A percentile compares a stretch with the other conserved stretches of the same genome.
Conservation (phyloP, 1,284 basidiomycete genomes). For the Takashimella koratensis region DNA sequence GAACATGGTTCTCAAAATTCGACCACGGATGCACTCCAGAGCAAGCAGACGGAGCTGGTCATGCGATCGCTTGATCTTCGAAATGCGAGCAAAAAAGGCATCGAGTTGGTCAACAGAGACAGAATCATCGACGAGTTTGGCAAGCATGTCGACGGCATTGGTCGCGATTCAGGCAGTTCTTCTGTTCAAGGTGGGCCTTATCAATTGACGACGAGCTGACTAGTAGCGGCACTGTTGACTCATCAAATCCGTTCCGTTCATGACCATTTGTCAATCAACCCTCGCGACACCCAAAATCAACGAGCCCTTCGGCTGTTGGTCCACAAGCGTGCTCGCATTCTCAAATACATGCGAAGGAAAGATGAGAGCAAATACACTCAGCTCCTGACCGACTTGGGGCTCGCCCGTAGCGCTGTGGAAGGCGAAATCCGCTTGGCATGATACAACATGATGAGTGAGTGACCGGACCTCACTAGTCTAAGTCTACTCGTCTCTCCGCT, state of each 20-base stretch:
- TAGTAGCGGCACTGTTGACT: constrained; percentile 76
- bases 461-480: constrained; percentile 1
- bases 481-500: neutral
- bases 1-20: constrained; percentile 7
- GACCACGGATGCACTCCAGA: constrained; percentile 48
- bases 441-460: constrained; percentile 12
- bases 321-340: constrained; percentile 75
- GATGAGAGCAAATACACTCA: constrained; percentile 69
- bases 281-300: constrained; percentile 74
- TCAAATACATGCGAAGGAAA: constrained; percentile 71
- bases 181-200: constrained; percentile 76
- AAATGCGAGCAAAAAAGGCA: constrained; percentile 78
- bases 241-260: constrained; percentile 79
- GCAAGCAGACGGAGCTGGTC: constrained; percentile 62
- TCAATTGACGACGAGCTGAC: neutral
- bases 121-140: constrained; percentile 80
- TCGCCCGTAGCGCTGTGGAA: constrained; percentile 77
- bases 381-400: constrained; percentile 67
- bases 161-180: constrained; percentile 66
- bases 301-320: constrained; percentile 69
- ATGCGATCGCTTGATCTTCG: constrained; percentile 73
- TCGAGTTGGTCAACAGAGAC: constrained; percentile 79
- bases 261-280: constrained; percentile 64
- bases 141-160: constrained; percentile 24
- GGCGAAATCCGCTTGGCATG: constrained; percentile 69